phyloP scores from a whole-genome alignment of 208 protist species.

The Borovskyia barvae region DNA sequence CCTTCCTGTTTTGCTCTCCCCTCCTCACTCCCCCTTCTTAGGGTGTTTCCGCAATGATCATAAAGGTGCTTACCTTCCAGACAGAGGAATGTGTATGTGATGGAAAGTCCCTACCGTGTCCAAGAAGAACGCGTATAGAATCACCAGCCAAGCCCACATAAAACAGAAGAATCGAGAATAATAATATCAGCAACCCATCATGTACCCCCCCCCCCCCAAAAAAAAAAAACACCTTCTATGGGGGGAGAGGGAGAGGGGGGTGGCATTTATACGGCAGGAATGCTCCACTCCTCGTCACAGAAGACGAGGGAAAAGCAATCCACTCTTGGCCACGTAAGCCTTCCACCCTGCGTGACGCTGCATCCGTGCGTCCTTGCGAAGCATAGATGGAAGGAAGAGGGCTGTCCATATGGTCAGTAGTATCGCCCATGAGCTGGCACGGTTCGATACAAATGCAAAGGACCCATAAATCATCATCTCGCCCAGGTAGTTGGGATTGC shows the following conservation, averaged over 20 bases:
- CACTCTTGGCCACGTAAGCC: conserved; percentile 44
- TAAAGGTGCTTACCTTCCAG: too few relatives aligned
- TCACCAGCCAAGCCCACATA: too few relatives aligned
- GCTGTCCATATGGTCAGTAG: conserved; percentile 60
- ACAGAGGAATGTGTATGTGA: too few relatives aligned
- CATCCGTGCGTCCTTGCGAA: conserved; percentile 77
- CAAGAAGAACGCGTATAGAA: too few relatives aligned
- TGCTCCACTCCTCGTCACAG: too few relatives aligned
- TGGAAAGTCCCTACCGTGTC: too few relatives aligned
- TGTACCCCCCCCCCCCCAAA: too few relatives aligned
- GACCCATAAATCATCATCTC: conserved; percentile 89
- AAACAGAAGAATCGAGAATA: too few relatives aligned
- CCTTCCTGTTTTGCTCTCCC: background rate
- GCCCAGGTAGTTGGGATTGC: conserved; percentile 88
- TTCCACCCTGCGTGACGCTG: conserved; percentile 68
- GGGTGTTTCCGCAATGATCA: too few relatives aligned
- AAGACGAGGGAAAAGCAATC: conserved; percentile 66
- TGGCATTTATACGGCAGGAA: background rate
- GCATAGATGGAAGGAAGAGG: conserved; percentile 78
- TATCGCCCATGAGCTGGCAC: conserved; percentile 50
- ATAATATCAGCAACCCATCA: too few relatives aligned
- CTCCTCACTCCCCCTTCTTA: too few relatives aligned
- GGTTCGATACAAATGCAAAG: conserved; percentile 69
- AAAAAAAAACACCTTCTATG: too few relatives aligned
- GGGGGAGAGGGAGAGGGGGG: background rate